Base-by-base conservation (phyloP, 768 basidiomycete genomes). In the Gloeostereum incarnatum region DNA sequence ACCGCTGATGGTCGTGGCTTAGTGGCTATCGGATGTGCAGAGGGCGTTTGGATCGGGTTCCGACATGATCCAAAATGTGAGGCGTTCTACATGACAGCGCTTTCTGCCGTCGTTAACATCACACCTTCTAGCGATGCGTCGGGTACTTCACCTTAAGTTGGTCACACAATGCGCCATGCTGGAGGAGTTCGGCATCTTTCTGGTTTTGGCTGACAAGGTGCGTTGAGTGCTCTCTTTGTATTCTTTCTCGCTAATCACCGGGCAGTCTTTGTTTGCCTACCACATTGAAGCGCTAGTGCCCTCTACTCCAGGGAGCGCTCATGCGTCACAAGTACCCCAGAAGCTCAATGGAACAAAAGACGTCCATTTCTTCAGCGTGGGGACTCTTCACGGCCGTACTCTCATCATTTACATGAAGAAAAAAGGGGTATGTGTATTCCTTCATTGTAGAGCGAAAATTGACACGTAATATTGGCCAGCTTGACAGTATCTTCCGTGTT, bases 21-120 rank as follows among this genome's bases (percentile, higher is more conserved):
- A 10, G 85, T 97, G 27, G 90, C 93, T 0, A 81, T 97, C 48
- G 96, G 93, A 6, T 96, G 92, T 57, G 82, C 85, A 0, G 91
- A 96, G 52, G 96, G 96, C 23, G 90, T 98, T 4, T 99, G 92
- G 89, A 96, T 98, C 51, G 94, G 94, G 0, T 85, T 92, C 61
- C 75, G 89, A 27, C 85, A 89, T 45, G 86, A 94, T 57, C 82
- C 92, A 2, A 66, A 73, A 54, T 92, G 89, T 90, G 56, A 43
- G 79, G 50, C 6, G 2, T 34, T 43, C 38, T 36, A 16, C 35
- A 3, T 18, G 26, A 6, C 6, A 16, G 31, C 8, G 6, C 10
- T 14, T 5, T 7, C 11, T 11, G 44, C 57, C 37, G 44, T 37
- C 26, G 9, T 21, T 34, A 18, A 31, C 14, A 38, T 31, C n/a